Conservation (phyloP, 306 rosid species). For the Cicer judaicum region DNA sequence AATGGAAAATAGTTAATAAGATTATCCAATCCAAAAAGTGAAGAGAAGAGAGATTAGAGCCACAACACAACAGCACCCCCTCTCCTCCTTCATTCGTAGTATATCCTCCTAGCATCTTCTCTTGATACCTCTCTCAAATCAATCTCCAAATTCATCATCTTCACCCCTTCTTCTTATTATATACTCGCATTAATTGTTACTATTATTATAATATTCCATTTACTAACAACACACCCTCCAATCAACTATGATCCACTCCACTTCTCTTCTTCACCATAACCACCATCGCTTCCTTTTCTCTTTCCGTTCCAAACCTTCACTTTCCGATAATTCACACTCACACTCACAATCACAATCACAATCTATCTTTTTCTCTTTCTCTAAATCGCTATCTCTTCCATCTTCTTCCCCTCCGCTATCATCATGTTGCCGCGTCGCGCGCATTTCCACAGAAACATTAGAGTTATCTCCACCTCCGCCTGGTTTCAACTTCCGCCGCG, state of each 20-base stretch:
- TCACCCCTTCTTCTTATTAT: neutral
- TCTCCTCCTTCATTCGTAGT: slow-evolving; percentile 20
- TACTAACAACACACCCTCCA: neutral
- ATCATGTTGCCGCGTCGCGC: slow-evolving; percentile 50
- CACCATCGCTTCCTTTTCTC: slow-evolving; percentile 53
- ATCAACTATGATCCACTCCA: slow-evolving; percentile 58
- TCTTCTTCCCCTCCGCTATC: slow-evolving; percentile 18
- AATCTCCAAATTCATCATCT: neutral
- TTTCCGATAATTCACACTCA: slow-evolving; percentile 25
- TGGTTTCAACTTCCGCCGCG: slow-evolving; percentile 58
- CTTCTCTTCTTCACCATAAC: slow-evolving; percentile 57
- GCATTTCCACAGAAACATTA: slow-evolving; percentile 68
- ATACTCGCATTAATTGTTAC: neutral
- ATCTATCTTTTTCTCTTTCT: slow-evolving; percentile 38
- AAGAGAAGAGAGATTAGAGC: neutral
- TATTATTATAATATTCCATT: neutral
- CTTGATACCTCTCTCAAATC: slow-evolving; percentile 1
- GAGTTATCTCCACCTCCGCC: slow-evolving; percentile 70
- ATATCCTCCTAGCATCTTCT: slow-evolving; percentile 64
- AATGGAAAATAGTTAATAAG: slow-evolving; percentile 27
- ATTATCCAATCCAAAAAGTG: slow-evolving; percentile 35
- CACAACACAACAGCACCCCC: neutral
- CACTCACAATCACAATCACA: slow-evolving; percentile 30
- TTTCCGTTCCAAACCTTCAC: slow-evolving; percentile 41
- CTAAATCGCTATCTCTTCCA: slow-evolving; percentile 42